Percentiles rank a stretch among this genome's conserved stretches.
Conservation (phyloP, 257 asterid species). For the Cinchona pubescens region DNA sequence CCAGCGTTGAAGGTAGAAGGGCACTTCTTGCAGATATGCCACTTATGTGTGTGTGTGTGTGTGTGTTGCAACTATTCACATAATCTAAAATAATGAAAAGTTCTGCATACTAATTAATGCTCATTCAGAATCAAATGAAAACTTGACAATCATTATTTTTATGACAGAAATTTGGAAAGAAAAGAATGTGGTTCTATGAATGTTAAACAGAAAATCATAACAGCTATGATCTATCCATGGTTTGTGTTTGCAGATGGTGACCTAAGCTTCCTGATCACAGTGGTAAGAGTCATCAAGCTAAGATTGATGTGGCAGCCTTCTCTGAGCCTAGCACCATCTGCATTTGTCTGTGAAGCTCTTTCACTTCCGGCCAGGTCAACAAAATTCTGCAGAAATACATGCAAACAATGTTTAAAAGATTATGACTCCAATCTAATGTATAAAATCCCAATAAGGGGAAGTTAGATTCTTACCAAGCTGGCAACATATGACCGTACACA, state of each 20-base stretch:
- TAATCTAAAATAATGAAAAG: too few species aligned
- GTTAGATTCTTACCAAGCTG: slow-evolving; percentile 62
- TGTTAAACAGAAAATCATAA: background rate
- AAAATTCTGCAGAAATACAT: slow-evolving; percentile 57
- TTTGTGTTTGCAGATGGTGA: slow-evolving; percentile 6
- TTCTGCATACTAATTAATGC: too few species aligned
- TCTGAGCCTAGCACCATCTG: slow-evolving; percentile 89
- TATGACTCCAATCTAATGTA: background rate
- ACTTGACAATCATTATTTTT: background rate
- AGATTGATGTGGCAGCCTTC: slow-evolving; percentile 98
- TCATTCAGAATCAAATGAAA: background rate
- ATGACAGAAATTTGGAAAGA: background rate
- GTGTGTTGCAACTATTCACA: too few species aligned
- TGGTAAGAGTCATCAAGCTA: slow-evolving; percentile 94
- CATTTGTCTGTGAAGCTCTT: slow-evolving; percentile 88
- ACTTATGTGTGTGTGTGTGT: too few species aligned
- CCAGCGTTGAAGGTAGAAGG: too few species aligned
- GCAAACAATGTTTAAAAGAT: background rate
- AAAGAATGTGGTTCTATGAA: background rate
- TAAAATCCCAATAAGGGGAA: background rate
- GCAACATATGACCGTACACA: slow-evolving; percentile 92
- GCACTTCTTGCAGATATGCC: background rate
- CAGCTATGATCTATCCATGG: background rate
- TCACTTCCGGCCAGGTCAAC: slow-evolving; percentile 98
- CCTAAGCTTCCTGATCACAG: slow-evolving; percentile 94